Base-by-base conservation (phyloP, 2,329 filamentous ascomycete genomes). In the Fusarium coffeatum region DNA sequence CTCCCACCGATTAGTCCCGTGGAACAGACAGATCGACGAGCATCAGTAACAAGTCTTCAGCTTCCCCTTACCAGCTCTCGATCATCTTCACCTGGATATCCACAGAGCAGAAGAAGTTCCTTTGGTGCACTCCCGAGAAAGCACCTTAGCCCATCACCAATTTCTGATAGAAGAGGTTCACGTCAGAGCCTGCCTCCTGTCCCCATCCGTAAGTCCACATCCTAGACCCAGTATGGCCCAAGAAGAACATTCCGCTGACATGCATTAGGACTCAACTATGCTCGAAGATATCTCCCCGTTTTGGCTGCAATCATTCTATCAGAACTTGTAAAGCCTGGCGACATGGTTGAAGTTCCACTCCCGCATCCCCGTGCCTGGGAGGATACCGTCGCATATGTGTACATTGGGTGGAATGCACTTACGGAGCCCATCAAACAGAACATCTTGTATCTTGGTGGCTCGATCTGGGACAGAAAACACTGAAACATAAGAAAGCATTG, bases 301-400 rank as follows among this genome's bases (percentile, higher is more conserved):
- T 77, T 90, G 8, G 86, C 84, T 1, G 82, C 84, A 3, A 77
- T 90, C 48, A 84, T 90, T 68, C 79, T 86, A 34, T 88, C 86
- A 0, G 83, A 85, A 7, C 81, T 85, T 69, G 81, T 89, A 23
- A 77, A 78, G 16, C 80, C 81, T 25, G 84, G 86, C 28, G 88
- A 89, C 70, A 79, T 80, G 3, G 80, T 90, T 54, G 87, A 89
- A 67, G 78, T 90, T 12, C 87, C 88, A 0, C 68, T 90, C 57
- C 88, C 88, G 2, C 80, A 85, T 59, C 87, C 88, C 2, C 82
- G 84, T 53, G 84, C 80, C 10, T 90, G 88, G 88, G 72, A 76
- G 4, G 83, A 86, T 56, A 89, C 87, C 1, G 79, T 88, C n/a
- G 78, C 80, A 6, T 86, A 87, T 70, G 80, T 87, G 27, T 89